These are phyloP conservation scores for Stropharia rugosoannulata DNA, from an alignment of 768 basidiomycete genomes.

Conservation along the genomic window DNA sequence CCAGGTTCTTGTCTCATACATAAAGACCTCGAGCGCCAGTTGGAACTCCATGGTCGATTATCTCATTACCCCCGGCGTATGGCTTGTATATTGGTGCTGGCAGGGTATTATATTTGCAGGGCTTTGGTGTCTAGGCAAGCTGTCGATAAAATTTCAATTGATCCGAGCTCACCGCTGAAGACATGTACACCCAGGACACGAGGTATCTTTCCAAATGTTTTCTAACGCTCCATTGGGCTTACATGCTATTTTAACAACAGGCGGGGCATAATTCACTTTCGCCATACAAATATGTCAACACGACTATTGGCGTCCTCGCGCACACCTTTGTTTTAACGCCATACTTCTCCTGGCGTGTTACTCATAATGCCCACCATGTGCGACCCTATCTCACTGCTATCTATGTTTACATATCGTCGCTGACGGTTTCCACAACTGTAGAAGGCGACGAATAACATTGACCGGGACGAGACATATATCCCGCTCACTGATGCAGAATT, in stretches of 20 bases:
- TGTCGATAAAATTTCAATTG: constrained; percentile 22
- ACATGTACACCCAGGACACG: neutral
- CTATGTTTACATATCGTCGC: too few relatives aligned
- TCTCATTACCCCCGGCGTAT: constrained; percentile 28
- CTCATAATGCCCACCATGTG: constrained; percentile 66
- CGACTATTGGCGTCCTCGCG: constrained; percentile 36
- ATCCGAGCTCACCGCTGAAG: neutral
- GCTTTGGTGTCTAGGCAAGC: constrained; percentile 43
- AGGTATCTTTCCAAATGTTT: too few relatives aligned
- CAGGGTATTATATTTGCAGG: constrained; percentile 47
- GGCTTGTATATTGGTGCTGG: constrained; percentile 50
- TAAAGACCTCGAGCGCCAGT: too few relatives aligned
- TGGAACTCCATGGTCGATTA: neutral
- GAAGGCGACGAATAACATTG: constrained; percentile 53
- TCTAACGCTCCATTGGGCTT: too few relatives aligned
- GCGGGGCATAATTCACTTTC: constrained; percentile 52
- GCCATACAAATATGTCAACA: constrained; percentile 33
- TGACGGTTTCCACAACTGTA: constrained; percentile 6
- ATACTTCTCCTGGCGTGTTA: constrained; percentile 68
- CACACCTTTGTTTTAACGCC: constrained; percentile 52
- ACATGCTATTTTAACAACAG: constrained; percentile 20
- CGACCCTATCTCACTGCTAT: constrained; percentile 19
- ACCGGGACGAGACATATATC: constrained; percentile 73
- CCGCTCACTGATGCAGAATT: constrained; percentile 43
- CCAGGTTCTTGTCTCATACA: neutral